Percentiles rank a stretch among this genome's conserved stretches.
Conservation (phyloP, 2,329 filamentous ascomycete genomes). For the Pseudocercospora macadamiae region DNA sequence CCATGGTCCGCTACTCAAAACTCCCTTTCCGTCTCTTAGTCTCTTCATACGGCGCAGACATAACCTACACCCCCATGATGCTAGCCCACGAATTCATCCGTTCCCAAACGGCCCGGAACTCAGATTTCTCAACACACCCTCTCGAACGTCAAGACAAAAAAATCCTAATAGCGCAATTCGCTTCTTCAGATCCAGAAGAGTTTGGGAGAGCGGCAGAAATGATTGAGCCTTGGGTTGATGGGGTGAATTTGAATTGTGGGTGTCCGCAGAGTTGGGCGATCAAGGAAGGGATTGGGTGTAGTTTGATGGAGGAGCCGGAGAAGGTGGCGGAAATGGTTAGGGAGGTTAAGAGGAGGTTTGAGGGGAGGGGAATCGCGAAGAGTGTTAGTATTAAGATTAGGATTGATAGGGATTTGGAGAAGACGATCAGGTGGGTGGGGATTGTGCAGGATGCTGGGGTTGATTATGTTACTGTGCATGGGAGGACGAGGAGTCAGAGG, state of each 20-base stretch:
- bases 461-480: slow-evolving; percentile 73
- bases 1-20: slow-evolving; percentile 43
- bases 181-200: slow-evolving; percentile 63
- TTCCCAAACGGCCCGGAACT: slow-evolving; percentile 49
- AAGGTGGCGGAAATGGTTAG: slow-evolving; percentile 68
- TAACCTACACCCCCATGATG: slow-evolving; percentile 73
- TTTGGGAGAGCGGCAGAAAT: slow-evolving; percentile 65
- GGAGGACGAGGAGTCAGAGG: slow-evolving; percentile 63
- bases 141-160: slow-evolving; percentile 40
- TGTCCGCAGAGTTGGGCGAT: slow-evolving; percentile 75
- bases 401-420: slow-evolving; percentile 63
- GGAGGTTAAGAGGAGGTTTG: slow-evolving; percentile 58
- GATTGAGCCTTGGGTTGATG: slow-evolving; percentile 63
- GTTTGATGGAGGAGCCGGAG: slow-evolving; percentile 66
- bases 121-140: slow-evolving; percentile 60
- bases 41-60: slow-evolving; percentile 64
- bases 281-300: slow-evolving; percentile 67
- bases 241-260: slow-evolving; percentile 72
- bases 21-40: slow-evolving; percentile 71
- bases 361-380: slow-evolving; percentile 42
- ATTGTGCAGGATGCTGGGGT: slow-evolving; percentile 64
- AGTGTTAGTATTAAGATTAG: slow-evolving; percentile 73
- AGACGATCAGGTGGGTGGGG: slow-evolving; percentile 63
- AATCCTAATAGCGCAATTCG: slow-evolving; percentile 67
- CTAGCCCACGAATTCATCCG: slow-evolving; percentile 42